Conservation (phyloP, 345 rosid species). For the Passiflora organensis region DNA sequence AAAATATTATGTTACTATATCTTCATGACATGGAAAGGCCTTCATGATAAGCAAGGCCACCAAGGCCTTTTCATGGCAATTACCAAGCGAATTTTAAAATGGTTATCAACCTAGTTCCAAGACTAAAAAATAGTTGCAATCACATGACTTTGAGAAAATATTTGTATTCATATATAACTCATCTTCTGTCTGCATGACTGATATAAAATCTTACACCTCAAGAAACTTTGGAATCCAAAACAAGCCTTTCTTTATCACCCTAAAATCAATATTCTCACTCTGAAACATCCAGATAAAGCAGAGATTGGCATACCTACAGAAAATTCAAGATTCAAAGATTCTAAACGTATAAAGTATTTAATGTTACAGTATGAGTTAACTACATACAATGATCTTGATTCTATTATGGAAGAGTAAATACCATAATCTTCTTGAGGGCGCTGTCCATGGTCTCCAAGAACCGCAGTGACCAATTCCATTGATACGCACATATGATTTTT, state of each 20-base stretch:
- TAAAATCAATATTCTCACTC: not conserved
- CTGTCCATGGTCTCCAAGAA: constrained; percentile 97
- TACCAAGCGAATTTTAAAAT: no score
- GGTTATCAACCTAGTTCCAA: no score
- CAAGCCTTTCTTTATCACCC: not conserved
- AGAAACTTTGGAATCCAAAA: not conserved
- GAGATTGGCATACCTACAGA: no score
- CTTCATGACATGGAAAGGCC: no score
- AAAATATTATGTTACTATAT: no score
- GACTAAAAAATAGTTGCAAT: not conserved
- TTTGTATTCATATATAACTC: not conserved
- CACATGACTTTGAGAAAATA: not conserved
- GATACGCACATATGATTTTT: constrained; percentile 75
- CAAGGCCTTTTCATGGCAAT: no score
- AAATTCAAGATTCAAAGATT: no score
- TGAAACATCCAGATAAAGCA: not conserved
- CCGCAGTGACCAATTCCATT: constrained; percentile 98
- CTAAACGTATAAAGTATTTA: no score
- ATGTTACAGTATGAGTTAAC: no score
- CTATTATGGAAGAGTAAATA: constrained; percentile 1
- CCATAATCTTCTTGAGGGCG: constrained; percentile 89
- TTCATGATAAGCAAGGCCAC: no score
- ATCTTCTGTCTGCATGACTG: not conserved
- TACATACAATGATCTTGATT: no score
- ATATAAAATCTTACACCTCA: not conserved